Conservation (phyloP, 805 yeast species). For the Schwanniomyces polymorphus region DNA sequence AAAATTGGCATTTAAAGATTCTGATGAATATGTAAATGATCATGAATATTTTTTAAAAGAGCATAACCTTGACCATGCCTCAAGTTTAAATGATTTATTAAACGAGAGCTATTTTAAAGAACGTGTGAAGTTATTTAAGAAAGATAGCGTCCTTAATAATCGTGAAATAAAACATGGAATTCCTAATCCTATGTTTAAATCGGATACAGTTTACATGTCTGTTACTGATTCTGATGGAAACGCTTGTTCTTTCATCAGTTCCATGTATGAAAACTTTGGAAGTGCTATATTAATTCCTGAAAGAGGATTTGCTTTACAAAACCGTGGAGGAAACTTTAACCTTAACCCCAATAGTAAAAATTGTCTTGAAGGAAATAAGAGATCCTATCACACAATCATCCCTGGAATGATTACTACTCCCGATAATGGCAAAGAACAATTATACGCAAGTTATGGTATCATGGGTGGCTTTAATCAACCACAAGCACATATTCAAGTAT, state of each 20-base stretch:
- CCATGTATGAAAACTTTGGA: conserved; percentile 70
- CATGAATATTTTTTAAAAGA: conserved; percentile 37
- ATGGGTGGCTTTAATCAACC: conserved; percentile 92
- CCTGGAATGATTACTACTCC: conserved; percentile 72
- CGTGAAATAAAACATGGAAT: conserved; percentile 48
- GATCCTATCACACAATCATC: conserved; percentile 82
- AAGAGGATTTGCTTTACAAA: conserved; percentile 69
- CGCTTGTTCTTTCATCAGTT: conserved; percentile 79
- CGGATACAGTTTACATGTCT: conserved; percentile 73
- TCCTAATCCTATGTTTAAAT: conserved; percentile 56
- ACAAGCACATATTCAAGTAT: conserved; percentile 80
- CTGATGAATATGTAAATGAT: conserved; percentile 73
- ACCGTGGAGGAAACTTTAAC: conserved; percentile 76
- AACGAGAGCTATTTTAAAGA: conserved; percentile 48
- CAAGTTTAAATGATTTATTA: conserved; percentile 44
- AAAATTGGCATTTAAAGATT: conserved; percentile 71
- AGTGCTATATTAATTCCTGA: conserved; percentile 65
- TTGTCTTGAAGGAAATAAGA: conserved; percentile 63
- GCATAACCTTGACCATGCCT: conserved; percentile 1
- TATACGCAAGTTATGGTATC: conserved; percentile 75
- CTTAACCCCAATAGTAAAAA: conserved; percentile 57
- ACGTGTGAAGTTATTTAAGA: conserved; percentile 48
- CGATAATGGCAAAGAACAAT: conserved; percentile 24
- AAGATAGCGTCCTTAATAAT: conserved; percentile 41
- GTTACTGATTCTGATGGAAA: conserved; percentile 69